Conservation (phyloP, 305 asterid genomes). For the Salvia sclarea region DNA sequence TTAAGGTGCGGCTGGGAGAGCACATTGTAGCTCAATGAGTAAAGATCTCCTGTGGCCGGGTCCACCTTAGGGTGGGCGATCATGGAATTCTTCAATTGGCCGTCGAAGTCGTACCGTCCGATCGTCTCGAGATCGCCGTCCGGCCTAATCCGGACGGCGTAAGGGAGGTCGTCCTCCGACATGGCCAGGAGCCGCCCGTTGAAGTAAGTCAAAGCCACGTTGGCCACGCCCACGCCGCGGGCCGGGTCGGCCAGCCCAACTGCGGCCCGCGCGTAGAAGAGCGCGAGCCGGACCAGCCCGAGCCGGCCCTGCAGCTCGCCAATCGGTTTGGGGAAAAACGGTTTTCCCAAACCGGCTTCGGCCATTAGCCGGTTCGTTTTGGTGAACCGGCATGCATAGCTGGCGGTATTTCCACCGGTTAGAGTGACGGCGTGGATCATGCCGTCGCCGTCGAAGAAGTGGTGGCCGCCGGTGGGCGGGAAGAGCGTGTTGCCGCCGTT, state of each 20-base stretch:
- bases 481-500: conserved; percentile 65
- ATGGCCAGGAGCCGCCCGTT: conserved; percentile 55
- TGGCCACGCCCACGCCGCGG: conserved; percentile 48
- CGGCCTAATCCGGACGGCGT: conserved; percentile 33
- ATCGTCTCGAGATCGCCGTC: conserved; percentile 54
- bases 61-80: conserved; percentile 73
- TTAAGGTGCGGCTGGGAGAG: conserved; percentile 46
- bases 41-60: conserved; percentile 53
- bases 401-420: conserved; percentile 35
- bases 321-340: conserved; percentile 56
- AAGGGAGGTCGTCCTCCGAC: conserved; percentile 70
- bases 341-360: conserved; percentile 50
- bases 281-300: conserved; percentile 57
- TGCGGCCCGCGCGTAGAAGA: conserved; percentile 41
- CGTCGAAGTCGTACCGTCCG: conserved; percentile 50
- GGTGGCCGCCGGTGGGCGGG: conserved; percentile 54
- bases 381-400: conserved; percentile 61
- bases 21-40: conserved; percentile 51
- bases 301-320: conserved; percentile 63
- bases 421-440: conserved; percentile 62
- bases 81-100: conserved; percentile 44
- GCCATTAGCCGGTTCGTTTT: conserved; percentile 46
- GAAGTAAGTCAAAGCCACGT: conserved; percentile 53
- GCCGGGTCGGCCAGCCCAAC: conserved; percentile 38
- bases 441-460: conserved; percentile 70